These are phyloP conservation scores for Penicillium parvum DNA, from an alignment of 495 filamentous ascomycete genomes.

Conservation along the genomic window DNA sequence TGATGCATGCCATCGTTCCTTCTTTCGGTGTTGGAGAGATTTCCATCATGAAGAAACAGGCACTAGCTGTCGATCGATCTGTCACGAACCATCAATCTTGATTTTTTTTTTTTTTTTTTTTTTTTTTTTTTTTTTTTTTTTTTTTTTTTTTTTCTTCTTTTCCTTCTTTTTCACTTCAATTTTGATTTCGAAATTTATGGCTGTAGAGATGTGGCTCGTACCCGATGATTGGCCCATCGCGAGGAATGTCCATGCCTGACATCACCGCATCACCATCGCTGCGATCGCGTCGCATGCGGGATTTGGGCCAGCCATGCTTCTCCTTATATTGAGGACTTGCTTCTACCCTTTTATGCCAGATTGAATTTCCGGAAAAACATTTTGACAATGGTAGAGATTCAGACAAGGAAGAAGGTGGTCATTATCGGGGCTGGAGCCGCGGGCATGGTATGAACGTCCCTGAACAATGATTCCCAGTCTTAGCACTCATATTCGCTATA, in stretches of 20 bases:
- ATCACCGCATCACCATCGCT: slow-evolving; percentile 13
- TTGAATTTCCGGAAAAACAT: no score
- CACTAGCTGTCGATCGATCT: no score
- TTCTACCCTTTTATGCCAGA: no score
- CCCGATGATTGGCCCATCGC: slow-evolving; percentile 21
- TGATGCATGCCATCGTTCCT: no score
- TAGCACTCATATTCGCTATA: slow-evolving; percentile 22
- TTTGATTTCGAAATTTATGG: background rate
- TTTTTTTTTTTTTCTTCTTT: no score
- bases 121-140: no score
- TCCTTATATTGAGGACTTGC: no score
- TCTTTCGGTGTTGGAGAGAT: no score
- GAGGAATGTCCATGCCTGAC: slow-evolving; percentile 14
- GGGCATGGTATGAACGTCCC: slow-evolving; percentile 47
- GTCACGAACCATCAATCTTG: no score
- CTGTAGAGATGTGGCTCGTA: background rate
- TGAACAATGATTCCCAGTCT: background rate
- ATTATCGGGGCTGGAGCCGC: slow-evolving; percentile 63
- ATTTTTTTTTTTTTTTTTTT: no score
- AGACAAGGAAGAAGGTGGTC: slow-evolving; percentile 39
- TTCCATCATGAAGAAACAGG: no score
- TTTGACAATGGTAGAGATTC: slow-evolving; percentile 4
- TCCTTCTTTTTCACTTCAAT: background rate
- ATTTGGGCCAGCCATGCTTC: background rate
- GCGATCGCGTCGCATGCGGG: slow-evolving; percentile 3